Evolutionary conservation across 1,284 basidiomycete species (phyloP).

Genomic region (Cryptococcus jaspeensis): DNA sequence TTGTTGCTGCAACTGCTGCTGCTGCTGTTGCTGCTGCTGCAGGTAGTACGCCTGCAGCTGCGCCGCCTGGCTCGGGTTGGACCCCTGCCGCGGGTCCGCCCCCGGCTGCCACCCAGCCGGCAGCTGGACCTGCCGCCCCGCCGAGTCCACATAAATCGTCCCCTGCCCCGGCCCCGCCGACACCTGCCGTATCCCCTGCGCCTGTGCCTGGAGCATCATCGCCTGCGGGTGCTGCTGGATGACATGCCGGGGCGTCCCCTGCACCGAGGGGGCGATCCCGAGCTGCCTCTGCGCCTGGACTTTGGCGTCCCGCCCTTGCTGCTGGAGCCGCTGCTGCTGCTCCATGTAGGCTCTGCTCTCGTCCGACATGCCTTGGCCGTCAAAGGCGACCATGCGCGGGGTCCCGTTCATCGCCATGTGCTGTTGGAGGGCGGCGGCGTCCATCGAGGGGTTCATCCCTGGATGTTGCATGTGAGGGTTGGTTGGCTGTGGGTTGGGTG

Average conservation of each 20-base stretch:
- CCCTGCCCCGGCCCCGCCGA: conserved; percentile 7
- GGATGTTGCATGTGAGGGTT: conserved; percentile 18
- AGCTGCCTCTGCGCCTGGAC: conserved; percentile 14
- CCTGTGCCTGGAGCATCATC: conserved; percentile 4
- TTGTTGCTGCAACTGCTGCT: not conserved
- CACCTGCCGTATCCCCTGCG: conserved; percentile 14
- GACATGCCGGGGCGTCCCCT: conserved; percentile 7
- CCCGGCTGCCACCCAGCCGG: conserved; percentile 10
- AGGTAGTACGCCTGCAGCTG: conserved; percentile 12
- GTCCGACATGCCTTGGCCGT: conserved; percentile 7
- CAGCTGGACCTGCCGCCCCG: conserved; percentile 11
- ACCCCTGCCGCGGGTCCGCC: not conserved
- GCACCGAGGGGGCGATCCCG: conserved; percentile 11
- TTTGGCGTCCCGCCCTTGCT: conserved; percentile 16
- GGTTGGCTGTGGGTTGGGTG: conserved; percentile 3
- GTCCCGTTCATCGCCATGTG: conserved; percentile 13
- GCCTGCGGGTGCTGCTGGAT: conserved; percentile 10
- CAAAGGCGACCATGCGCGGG: conserved; percentile 4
- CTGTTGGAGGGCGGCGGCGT: conserved; percentile 10
- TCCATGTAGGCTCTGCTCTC: conserved; percentile 12
- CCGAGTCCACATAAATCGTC: conserved; percentile 11
- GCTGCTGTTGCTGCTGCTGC: conserved; percentile 7
- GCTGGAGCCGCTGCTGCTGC: conserved; percentile 14
- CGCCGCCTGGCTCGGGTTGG: conserved; percentile 14
- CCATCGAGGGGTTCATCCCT: conserved; percentile 13